Evolutionary conservation across 352 stramenopile species (phyloP), one percentile per base, ranked within the genome.

Genomic region (Phytophthora meadii): DNA sequence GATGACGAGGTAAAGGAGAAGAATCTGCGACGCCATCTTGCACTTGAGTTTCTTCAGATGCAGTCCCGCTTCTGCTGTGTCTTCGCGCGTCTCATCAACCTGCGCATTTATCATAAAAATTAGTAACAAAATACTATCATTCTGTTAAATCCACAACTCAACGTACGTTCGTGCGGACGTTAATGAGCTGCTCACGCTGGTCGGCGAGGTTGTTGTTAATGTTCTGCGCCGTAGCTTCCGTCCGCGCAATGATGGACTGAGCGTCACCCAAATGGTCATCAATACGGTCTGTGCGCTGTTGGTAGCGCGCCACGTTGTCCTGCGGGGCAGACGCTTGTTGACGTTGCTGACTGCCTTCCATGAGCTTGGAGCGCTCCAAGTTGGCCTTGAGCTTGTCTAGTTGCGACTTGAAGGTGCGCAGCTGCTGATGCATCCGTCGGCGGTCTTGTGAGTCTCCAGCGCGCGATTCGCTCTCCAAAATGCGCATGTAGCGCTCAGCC

Each of bases 371-470:
- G 47, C 83, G 82, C 32, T 93, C 84, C 10, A 95, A 60, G 48
- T 83, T 85, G 12, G 85, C 88, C 66, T 95, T 95, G 59, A 95
- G 87, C 69, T 94, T 93, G 54, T 95, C 87, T 36, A 95, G 68
- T 45, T 92, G 81, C 32, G 85, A 94, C 67, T 95, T 92, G 68
- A 89, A 89, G 24, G 74, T 91, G 24, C 87, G 87, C 25, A 95
- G 64, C 75, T 92, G 83, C 72, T 92, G 84, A 61, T 95, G 87
- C 87, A 95, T 95, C 55, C 84, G 79, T 42, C 87, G 81, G 39
- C 87, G 83, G 59, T 93, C 80, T 60, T 95, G 87, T 7, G 87
- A 85, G 56, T 93, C 76, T 5, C 87, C 87, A 2, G 85, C 87
- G 27, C 84, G 82, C 27, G 83, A 90, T 52, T 95, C 87, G 68